Conservation (phyloP, 305 asterid species). For the Fraxinus angustifolia region DNA sequence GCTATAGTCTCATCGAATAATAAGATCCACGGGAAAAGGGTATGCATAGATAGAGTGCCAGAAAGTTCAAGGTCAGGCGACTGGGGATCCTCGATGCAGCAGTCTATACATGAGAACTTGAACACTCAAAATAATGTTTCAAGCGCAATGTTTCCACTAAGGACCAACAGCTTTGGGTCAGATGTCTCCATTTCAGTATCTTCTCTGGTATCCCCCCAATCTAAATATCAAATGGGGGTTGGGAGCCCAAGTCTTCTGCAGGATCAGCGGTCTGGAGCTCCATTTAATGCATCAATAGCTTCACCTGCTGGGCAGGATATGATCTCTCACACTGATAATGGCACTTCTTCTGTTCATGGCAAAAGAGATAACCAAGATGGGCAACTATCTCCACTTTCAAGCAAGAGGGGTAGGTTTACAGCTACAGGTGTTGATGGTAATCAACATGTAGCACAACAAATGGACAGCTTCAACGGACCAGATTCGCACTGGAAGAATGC, state of each 20-base stretch:
- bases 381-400: constrained; percentile 56
- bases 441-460: constrained; percentile 53
- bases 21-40: constrained; percentile 56
- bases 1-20: constrained; percentile 47
- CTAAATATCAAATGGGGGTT: constrained; percentile 55
- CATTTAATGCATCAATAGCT: constrained; percentile 49
- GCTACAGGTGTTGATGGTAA: constrained; percentile 50
- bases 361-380: constrained; percentile 78
- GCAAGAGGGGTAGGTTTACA: constrained; percentile 63
- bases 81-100: constrained; percentile 50
- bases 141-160: constrained; percentile 45
- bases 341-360: constrained; percentile 55
- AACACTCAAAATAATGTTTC: constrained; percentile 53
- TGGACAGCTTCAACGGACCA: constrained; percentile 62
- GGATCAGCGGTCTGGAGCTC: constrained; percentile 66
- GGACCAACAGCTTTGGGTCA: constrained; percentile 66
- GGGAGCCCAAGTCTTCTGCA: constrained; percentile 68
- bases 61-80: constrained; percentile 71
- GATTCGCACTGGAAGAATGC: constrained; percentile 83
- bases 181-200: constrained; percentile 62
- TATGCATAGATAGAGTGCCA: constrained; percentile 57
- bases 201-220: constrained; percentile 49
- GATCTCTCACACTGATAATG: constrained; percentile 53
- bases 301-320: constrained; percentile 71
- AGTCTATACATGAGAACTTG: constrained; percentile 49